phyloP scores from a whole-genome alignment of 345 rosid species.

The Eucalyptus curtisii region DNA sequence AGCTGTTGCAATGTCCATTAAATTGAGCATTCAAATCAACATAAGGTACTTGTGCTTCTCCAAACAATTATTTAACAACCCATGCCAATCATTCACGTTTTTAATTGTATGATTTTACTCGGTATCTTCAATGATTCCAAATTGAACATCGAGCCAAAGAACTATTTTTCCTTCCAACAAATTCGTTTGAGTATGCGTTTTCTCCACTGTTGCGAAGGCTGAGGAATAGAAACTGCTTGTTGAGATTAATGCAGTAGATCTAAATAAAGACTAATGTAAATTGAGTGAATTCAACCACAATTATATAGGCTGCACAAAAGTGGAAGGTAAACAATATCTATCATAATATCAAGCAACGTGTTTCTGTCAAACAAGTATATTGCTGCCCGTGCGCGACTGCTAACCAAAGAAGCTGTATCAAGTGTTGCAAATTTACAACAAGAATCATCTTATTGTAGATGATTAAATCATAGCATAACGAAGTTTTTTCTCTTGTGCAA shows the following conservation, averaged over 20 bases:
- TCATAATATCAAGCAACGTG: background rate
- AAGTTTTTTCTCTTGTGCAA: background rate
- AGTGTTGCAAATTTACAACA: background rate
- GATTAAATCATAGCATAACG: background rate
- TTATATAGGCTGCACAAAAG: background rate
- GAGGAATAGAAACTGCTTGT: background rate
- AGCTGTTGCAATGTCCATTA: background rate
- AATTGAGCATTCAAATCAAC: background rate
- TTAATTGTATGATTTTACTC: background rate
- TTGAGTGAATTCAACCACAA: background rate
- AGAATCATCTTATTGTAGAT: background rate
- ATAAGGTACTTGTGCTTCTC: background rate
- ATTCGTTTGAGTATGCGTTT: background rate
- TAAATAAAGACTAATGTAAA: background rate
- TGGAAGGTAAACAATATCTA: background rate
- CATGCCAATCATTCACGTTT: background rate
- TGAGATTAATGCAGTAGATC: background rate
- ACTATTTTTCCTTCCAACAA: background rate
- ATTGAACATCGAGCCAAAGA: background rate
- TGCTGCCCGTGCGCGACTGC: background rate
- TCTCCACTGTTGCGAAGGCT: background rate
- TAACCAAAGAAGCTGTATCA: background rate
- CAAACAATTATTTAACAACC: background rate
- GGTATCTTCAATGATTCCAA: background rate
- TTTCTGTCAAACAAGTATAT: background rate